A percentile compares a stretch with the other conserved stretches of the same genome.
Evolutionary conservation across 495 filamentous ascomycete species (phyloP).

Genomic region (Penicillium ochrochloron): DNA sequence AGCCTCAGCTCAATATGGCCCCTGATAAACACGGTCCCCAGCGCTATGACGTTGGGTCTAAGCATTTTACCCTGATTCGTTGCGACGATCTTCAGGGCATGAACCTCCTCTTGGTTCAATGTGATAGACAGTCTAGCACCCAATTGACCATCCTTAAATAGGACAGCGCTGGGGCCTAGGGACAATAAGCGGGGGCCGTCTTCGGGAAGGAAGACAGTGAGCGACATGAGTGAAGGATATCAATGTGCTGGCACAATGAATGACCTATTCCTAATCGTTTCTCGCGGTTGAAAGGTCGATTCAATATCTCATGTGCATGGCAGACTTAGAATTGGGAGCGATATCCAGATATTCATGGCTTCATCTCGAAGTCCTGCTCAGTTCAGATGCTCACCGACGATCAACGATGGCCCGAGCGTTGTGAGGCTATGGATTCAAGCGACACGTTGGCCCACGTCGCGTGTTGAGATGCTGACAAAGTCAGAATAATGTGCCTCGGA

Average conservation of each 20-base stretch:
- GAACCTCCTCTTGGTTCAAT: background rate
- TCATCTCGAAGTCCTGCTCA: background rate
- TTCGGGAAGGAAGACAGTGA: background rate
- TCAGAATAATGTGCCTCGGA: background rate
- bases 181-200: background rate
- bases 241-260: background rate
- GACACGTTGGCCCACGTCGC: background rate
- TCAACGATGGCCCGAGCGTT: background rate
- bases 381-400: background rate
- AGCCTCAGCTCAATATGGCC: background rate
- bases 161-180: background rate
- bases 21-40: background rate
- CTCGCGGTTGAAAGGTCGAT: background rate
- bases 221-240: background rate
- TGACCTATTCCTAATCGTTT: background rate
- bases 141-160: background rate
- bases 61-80: background rate
- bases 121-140: background rate
- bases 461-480: background rate
- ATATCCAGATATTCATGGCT: background rate
- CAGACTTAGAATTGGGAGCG: too few relatives aligned
- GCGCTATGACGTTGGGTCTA: background rate
- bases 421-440: background rate
- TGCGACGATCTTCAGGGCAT: background rate
- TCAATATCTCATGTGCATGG: background rate